A percentile compares a stretch with the other conserved stretches of the same genome.
phyloP scores from a whole-genome alignment of 2,329 filamentous ascomycete species.

The Neofusicoccum sp. region DNA sequence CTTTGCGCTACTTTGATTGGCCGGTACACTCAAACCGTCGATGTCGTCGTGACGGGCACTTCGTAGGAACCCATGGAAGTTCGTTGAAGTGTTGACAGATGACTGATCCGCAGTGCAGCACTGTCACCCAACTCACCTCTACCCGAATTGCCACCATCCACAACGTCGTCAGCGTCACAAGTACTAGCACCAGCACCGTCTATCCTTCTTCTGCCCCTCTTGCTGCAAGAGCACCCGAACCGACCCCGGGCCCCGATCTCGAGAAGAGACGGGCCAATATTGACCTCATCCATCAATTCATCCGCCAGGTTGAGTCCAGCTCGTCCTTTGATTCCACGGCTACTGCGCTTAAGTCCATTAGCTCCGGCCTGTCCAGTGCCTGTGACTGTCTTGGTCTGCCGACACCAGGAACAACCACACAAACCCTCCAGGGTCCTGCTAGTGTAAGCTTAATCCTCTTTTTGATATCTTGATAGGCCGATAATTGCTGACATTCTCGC shows the following conservation, averaged over 20 bases:
- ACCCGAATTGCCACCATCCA: conserved; percentile 27
- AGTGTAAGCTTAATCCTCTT: conserved; percentile 26
- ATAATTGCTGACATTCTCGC: not conserved
- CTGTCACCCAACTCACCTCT: conserved; percentile 27
- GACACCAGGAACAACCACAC: conserved; percentile 32
- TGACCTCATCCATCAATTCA: conserved; percentile 28
- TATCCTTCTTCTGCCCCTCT: conserved; percentile 20
- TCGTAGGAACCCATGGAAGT: conserved; percentile 25
- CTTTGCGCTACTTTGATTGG: conserved; percentile 25
- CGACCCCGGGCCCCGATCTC: conserved; percentile 25
- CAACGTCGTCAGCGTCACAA: conserved; percentile 29
- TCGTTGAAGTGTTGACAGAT: not conserved
- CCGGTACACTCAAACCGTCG: conserved; percentile 30
- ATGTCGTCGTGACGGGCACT: conserved; percentile 29
- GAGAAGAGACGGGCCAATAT: conserved; percentile 25
- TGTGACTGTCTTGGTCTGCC: conserved; percentile 37
- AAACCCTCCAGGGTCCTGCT: conserved; percentile 30
- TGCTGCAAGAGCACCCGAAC: not conserved
- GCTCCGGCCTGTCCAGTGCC: conserved; percentile 31
- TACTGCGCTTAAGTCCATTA: conserved; percentile 26
- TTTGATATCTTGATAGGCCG: not conserved
- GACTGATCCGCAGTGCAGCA: conserved; percentile 26
- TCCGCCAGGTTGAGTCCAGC: conserved; percentile 21
- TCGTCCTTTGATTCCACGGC: conserved; percentile 21
- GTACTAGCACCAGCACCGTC: conserved; percentile 28